Percentiles rank a stretch among this genome's conserved stretches.
Conservation (phyloP, 1,284 basidiomycete genomes). For the Chalciporus piperatoides region DNA sequence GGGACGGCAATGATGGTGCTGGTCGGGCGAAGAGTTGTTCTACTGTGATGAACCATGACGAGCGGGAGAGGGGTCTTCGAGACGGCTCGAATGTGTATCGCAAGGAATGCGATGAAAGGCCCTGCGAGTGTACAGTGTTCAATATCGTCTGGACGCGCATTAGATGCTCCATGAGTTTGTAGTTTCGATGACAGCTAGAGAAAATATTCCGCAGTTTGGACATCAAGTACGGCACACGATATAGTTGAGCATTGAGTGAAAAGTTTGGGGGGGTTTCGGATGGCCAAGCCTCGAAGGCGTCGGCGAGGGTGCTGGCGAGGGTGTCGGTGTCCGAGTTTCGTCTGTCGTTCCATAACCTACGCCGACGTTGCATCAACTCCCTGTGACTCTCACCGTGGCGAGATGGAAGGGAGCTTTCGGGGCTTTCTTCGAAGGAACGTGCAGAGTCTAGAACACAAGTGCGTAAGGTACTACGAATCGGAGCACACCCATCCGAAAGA, state of each 20-base stretch:
- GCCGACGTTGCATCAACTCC: constrained; percentile 5
- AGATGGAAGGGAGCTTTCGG: constrained; percentile 10
- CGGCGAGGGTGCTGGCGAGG: not conserved
- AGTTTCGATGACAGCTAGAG: constrained; percentile 15
- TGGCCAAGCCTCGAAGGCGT: constrained; percentile 17
- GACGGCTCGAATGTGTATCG: constrained; percentile 18
- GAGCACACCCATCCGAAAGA: constrained; percentile 14
- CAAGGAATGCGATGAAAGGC: not conserved
- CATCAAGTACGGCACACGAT: constrained; percentile 7
- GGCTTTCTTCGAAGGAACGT: constrained; percentile 15
- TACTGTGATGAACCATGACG: not conserved
- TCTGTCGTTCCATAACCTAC: constrained; percentile 9
- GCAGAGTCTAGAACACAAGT: constrained; percentile 6
- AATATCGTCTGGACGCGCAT: constrained; percentile 18
- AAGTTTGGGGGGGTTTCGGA: constrained; percentile 7
- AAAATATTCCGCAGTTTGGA: constrained; percentile 10
- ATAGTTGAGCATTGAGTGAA: constrained; percentile 6
- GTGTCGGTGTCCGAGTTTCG: constrained; percentile 2
- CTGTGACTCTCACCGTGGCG: constrained; percentile 3
- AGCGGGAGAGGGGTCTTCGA: not conserved
- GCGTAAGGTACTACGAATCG: not conserved
- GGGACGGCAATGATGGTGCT: not conserved
- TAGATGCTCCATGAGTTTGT: constrained; percentile 15
- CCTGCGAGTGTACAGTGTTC: not conserved
- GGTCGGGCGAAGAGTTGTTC: constrained; percentile 13